Conservation (phyloP, 192 early-diverging fungal species). For the Phycomyces nitens region DNA sequence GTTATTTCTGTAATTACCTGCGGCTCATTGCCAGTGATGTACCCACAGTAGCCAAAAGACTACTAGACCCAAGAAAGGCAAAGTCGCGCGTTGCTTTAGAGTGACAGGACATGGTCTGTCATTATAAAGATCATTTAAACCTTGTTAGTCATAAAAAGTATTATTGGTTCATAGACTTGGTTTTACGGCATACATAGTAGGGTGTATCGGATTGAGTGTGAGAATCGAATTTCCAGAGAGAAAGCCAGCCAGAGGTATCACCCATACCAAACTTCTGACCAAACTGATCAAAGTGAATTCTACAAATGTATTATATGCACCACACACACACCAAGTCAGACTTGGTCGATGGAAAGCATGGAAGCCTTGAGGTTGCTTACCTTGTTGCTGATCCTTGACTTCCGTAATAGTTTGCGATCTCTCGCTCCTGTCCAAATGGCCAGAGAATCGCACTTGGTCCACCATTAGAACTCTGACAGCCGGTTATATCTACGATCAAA, state of each 20-base stretch:
- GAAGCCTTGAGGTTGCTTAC: slow-evolving; percentile 11
- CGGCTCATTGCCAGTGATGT: slow-evolving; percentile 45
- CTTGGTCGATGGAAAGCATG: background rate
- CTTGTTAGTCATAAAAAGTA: background rate
- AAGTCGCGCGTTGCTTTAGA: slow-evolving; percentile 68
- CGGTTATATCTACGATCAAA: slow-evolving; percentile 39
- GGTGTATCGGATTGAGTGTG: slow-evolving; percentile 57
- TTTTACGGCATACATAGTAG: slow-evolving; percentile 27
- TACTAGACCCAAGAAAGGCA: slow-evolving; percentile 67
- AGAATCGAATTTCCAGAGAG: slow-evolving; percentile 77
- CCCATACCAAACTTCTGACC: slow-evolving; percentile 74
- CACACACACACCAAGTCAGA: background rate
- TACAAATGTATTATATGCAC: slow-evolving; percentile 9
- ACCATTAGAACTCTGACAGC: slow-evolving; percentile 44
- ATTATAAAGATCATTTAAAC: background rate
- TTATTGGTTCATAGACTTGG: too few species aligned
- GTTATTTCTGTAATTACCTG: slow-evolving; percentile 14
- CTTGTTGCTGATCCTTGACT: slow-evolving; percentile 40
- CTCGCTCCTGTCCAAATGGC: slow-evolving; percentile 73
- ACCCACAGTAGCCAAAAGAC: slow-evolving; percentile 69
- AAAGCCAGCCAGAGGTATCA: slow-evolving; percentile 63
- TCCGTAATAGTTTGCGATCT: slow-evolving; percentile 61
- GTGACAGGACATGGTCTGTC: slow-evolving; percentile 50
- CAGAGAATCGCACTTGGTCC: slow-evolving; percentile 67
- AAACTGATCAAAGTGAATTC: slow-evolving; percentile 73